Evolutionary conservation across 2,329 filamentous ascomycete species (phyloP).

Genomic region (Fusarium begoniae): DNA sequence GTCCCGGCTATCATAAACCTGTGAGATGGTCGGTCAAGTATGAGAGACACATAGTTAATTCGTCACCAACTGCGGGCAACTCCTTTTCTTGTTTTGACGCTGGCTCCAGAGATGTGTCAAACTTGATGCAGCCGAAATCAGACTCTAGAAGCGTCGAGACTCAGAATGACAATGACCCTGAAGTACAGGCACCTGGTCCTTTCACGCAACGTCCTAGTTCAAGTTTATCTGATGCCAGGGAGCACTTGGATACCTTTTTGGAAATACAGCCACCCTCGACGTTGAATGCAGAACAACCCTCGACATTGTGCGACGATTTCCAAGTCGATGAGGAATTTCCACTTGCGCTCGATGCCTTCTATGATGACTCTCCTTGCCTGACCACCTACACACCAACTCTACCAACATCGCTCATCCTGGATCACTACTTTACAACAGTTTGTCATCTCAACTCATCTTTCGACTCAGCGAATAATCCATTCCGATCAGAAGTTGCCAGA

Average conservation of each 20-base stretch:
- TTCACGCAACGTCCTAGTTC: not conserved
- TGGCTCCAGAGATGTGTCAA: not conserved
- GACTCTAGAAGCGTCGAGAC: not conserved
- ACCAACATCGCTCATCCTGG: slow-evolving; percentile 2
- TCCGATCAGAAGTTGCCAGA: slow-evolving; percentile 21
- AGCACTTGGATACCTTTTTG: not conserved
- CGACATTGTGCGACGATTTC: not conserved
- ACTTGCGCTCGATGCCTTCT: not conserved
- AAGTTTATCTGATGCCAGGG: too few species aligned
- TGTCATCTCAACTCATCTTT: slow-evolving; percentile 25
- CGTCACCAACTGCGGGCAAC: not conserved
- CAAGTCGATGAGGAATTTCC: not conserved
- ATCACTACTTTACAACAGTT: slow-evolving; percentile 22
- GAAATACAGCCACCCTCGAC: not conserved
- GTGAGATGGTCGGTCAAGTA: slow-evolving; percentile 31
- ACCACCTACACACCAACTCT: not conserved
- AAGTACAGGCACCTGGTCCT: not conserved
- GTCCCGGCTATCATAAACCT: slow-evolving; percentile 22
- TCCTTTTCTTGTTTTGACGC: not conserved
- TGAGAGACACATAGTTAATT: not conserved
- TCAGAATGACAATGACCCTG: not conserved
- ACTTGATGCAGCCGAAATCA: not conserved
- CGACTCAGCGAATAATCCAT: slow-evolving; percentile 17
- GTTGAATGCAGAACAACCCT: not conserved
- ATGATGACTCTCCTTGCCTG: not conserved